phyloP scores from a whole-genome alignment of 2,329 filamentous ascomycete genomes.

The Emmonsiellopsis sp. region DNA sequence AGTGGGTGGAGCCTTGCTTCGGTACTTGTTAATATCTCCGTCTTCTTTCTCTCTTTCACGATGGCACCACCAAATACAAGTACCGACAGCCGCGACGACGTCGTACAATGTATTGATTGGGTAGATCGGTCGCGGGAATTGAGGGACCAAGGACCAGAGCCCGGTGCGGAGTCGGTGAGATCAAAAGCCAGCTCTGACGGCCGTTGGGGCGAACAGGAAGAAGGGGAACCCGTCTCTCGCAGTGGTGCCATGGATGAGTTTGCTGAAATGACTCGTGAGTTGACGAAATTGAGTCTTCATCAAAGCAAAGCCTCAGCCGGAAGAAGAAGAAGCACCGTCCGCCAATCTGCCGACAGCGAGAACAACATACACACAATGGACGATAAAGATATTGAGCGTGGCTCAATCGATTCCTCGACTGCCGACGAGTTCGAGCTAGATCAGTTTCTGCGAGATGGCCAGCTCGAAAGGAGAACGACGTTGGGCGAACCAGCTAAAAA shows the following conservation, averaged over 20 bases:
- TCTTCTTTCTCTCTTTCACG: not conserved
- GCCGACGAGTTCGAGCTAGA: conserved; percentile 1
- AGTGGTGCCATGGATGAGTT: conserved; percentile 50
- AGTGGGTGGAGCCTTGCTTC: too few relatives aligned
- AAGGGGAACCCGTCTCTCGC: conserved; percentile 44
- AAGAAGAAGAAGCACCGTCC: conserved; percentile 19
- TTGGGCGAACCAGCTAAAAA: conserved; percentile 57
- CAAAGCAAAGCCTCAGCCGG: conserved; percentile 22
- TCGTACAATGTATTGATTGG: not conserved
- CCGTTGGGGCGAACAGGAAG: conserved; percentile 55
- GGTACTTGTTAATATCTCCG: too few relatives aligned
- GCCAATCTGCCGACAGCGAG: conserved; percentile 19
- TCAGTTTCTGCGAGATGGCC: conserved; percentile 6
- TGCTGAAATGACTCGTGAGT: conserved; percentile 46
- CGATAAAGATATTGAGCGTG: conserved; percentile 39
- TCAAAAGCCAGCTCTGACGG: conserved; percentile 26
- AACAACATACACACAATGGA: conserved; percentile 12
- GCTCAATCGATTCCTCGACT: conserved; percentile 7
- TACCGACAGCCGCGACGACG: not conserved
- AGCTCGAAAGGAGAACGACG: conserved; percentile 6
- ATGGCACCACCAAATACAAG: not conserved
- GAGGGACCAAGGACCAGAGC: not conserved
- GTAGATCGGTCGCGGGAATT: not conserved
- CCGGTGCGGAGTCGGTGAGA: not conserved
- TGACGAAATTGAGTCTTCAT: conserved; percentile 43